Evolutionary conservation across 192 early-diverging fungal genomes (phyloP).

Genomic region (Coemansia sp.): DNA sequence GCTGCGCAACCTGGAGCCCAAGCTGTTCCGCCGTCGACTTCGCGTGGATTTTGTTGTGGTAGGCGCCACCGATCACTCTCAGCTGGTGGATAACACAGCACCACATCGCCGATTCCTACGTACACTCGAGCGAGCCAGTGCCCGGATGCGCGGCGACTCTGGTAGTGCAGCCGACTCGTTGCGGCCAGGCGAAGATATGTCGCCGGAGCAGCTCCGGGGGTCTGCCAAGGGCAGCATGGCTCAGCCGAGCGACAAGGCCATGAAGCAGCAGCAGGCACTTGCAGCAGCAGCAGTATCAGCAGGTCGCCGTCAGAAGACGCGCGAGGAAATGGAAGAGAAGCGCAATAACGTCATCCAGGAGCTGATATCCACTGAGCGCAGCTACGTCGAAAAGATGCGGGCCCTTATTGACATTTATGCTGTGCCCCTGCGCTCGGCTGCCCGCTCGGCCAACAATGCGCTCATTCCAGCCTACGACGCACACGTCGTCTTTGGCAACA

Average conservation of each 20-base stretch:
- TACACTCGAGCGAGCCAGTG: slow-evolving; percentile 40
- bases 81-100: slow-evolving; percentile 28
- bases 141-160: slow-evolving; percentile 37
- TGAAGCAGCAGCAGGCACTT: slow-evolving; percentile 10
- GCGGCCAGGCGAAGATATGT: slow-evolving; percentile 17
- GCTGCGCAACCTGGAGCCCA: slow-evolving; percentile 53
- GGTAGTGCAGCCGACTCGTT: slow-evolving; percentile 22
- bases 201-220: slow-evolving; percentile 6
- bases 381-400: slow-evolving; percentile 61
- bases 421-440: slow-evolving; percentile 55
- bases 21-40: slow-evolving; percentile 47
- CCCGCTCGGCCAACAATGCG: slow-evolving; percentile 53
- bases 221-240: neutral
- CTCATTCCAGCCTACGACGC: slow-evolving; percentile 60
- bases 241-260: slow-evolving; percentile 4
- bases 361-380: slow-evolving; percentile 60
- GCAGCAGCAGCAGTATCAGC: neutral
- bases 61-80: slow-evolving; percentile 16
- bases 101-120: slow-evolving; percentile 51
- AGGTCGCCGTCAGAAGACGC: slow-evolving; percentile 36
- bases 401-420: slow-evolving; percentile 56
- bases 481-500: slow-evolving; percentile 62
- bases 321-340: slow-evolving; percentile 46
- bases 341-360: slow-evolving; percentile 59
- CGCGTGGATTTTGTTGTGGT: slow-evolving; percentile 53